Base-by-base conservation (phyloP, 495 filamentous ascomycete genomes). In the Tirmania nivea region DNA sequence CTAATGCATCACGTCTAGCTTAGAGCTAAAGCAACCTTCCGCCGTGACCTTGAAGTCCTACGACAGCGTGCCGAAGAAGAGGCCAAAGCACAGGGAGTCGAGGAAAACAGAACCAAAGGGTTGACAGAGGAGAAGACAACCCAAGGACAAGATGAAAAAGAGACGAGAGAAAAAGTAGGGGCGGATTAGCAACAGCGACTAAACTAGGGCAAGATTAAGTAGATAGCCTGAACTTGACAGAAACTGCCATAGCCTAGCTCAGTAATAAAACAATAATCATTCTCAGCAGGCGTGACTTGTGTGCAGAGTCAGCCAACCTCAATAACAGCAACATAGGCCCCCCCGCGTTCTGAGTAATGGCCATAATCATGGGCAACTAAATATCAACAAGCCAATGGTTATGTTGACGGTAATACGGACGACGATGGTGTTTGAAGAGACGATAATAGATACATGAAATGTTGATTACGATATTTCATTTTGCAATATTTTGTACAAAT, bases 41-140 rank as follows among this genome's bases (percentile, higher is more conserved):
- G 39, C 39, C 39, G 39, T 14, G 39, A 45, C 12, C 39, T 45
- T 14, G 39, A 45, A 19, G 17, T 45, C 39, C 39, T 45, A 14
- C 39, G 39, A 14, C 14, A 45, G 20, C 19, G 25, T 48, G 51
- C 14, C 49, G 8, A 19, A 51, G 10, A 49, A 1, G 48, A 12
- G 50, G 56, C 34, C n/a, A 35, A 48, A 48, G 31, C 4, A 53
- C 16, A n/a, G 19, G 50, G 52, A 45, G 54, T 10, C 54, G 45
- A 45, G 48, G 25, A 21, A 19, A 14, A 1, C 19, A 14, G 39
- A 19, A 4, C 17, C 14, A 45, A 45, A 19, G 39, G 14, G 39
- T 1, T 45, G 17, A 19, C 4, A 19, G 39, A 45, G 39, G 39
- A 45, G 8, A 19, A 8, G 17, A 8, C 39, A 45, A 19, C 3